A percentile compares a stretch with the other conserved stretches of the same genome.
Conservation (phyloP, 2,329 filamentous ascomycete species). For the Ilyonectria robusta region DNA sequence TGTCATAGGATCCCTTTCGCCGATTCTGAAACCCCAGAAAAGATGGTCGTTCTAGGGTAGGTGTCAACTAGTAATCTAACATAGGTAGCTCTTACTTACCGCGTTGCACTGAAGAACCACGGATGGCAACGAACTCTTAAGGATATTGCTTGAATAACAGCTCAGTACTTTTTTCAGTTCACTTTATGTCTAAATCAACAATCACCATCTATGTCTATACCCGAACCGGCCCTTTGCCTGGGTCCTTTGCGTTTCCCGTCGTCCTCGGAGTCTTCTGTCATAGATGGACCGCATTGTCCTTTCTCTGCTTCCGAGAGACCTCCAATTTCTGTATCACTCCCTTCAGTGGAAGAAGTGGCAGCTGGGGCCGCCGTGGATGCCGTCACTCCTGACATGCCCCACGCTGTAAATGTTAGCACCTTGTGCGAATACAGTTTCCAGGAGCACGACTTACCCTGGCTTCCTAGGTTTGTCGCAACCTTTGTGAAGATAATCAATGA, state of each 20-base stretch:
- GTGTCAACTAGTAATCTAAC: too few species aligned
- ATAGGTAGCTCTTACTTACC: too few species aligned
- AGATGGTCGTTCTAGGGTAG: too few species aligned
- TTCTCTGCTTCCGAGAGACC: slow-evolving; percentile 32
- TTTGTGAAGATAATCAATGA: slow-evolving; percentile 45
- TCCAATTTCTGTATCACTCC: background rate
- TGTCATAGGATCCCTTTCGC: too few species aligned
- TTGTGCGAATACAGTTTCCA: background rate
- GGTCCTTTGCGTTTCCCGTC: background rate
- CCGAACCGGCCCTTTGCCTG: background rate
- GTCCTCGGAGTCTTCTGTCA: background rate
- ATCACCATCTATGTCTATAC: background rate
- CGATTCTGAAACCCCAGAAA: too few species aligned
- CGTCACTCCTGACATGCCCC: slow-evolving; percentile 43
- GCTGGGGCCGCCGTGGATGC: slow-evolving; percentile 34
- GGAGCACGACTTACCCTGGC: slow-evolving; percentile 28
- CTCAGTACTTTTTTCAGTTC: too few species aligned
- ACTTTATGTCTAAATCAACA: too few species aligned
- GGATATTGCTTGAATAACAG: too few species aligned
- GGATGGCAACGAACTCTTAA: too few species aligned
- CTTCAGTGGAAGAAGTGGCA: background rate
- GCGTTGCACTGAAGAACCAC: too few species aligned
- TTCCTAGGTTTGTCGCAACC: slow-evolving; percentile 40
- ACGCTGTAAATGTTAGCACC: slow-evolving; percentile 22
- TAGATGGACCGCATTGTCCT: slow-evolving; percentile 14